Base-by-base conservation (phyloP, 169 alveolate genomes). In the Perkinsus chesapeaki region DNA sequence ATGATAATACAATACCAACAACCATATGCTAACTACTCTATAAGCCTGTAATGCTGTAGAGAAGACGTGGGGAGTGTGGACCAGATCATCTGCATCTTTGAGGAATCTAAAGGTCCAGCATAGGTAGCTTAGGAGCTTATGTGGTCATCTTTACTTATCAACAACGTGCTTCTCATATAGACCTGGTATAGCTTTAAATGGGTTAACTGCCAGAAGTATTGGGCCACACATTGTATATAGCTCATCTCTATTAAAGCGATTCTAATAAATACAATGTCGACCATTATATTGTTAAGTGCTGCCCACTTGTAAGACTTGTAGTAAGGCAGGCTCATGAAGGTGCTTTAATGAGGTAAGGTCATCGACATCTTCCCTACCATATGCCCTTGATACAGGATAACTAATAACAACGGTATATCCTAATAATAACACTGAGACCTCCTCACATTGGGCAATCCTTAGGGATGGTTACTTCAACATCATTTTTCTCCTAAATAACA, bases 131-230 rank as follows among this genome's bases (percentile, higher is more conserved):
- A 5, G 23, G 16, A 5, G 16, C 23, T 43, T 16, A 43, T 5
- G 60, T 5, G 16, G 60, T 9, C 60, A 5, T 16, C 16, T 9
- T 43, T 43, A 43, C 60, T 16, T 43, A 16, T 43, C 60, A 43
- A 43, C 60, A 16, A 43, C 16, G 60, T 16, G 5, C 60, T 43
- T 43, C 60, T 43, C 97, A 94, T 96, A 97, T 82, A 97, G 93
- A 48, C 96, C 96, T 5, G 73, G 94, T 34, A 97, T 95, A 5
- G 73, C 48, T 82, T 98, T 97, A 95, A 98, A 99, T 7, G 99
- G 99, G 94, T 99, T 99, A 20, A 99, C 98, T 73, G 99, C 99
- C 38, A 99, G 97, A 91, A 99, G 97, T 91, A 99, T 99, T 72
- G 99, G 99, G 60, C 99, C 96, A 5, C 99, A 98, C 48, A 98